Evolutionary conservation across 2,329 filamentous ascomycete genomes (phyloP).

Genomic region (Colletotrichum gloeosporioides): DNA sequence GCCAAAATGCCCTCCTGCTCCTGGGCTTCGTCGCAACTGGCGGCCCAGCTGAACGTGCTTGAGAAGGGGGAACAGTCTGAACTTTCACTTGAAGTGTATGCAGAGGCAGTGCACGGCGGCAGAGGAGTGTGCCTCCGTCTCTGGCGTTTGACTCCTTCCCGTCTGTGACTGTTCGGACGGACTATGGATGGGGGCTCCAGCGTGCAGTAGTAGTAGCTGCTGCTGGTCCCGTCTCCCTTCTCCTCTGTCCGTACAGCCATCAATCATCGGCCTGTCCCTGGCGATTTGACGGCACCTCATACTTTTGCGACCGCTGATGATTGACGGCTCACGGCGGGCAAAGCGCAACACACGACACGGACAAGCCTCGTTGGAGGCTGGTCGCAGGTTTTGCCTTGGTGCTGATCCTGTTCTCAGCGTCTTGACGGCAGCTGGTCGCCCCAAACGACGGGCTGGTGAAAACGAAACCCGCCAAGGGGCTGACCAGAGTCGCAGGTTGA

Average conservation of each 20-base stretch:
- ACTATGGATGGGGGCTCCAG: not conserved
- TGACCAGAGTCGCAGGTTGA: constrained; percentile 12
- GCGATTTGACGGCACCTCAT: not conserved
- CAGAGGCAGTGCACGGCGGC: not conserved
- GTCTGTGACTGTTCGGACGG: constrained; percentile 7
- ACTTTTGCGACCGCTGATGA: not conserved
- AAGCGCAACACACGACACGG: not conserved
- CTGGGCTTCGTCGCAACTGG: not conserved
- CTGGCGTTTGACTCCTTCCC: constrained; percentile 3
- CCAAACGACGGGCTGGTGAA: not conserved
- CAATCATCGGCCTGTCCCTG: not conserved
- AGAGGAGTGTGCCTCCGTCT: not conserved
- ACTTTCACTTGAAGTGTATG: not conserved
- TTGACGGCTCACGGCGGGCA: not conserved
- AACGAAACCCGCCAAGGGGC: constrained; percentile 12
- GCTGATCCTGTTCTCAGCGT: not conserved
- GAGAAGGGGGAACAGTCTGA: not conserved
- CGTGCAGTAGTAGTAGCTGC: not conserved
- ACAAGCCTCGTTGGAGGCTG: not conserved
- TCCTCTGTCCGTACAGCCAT: not conserved
- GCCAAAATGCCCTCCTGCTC: not conserved
- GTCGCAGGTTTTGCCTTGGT: not conserved
- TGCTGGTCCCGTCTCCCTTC: not conserved
- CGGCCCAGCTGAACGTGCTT: not conserved
- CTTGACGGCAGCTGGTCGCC: not conserved